Evolutionary conservation across 2,329 filamentous ascomycete species (phyloP).

Genomic region (Fusarium oxysporum): DNA sequence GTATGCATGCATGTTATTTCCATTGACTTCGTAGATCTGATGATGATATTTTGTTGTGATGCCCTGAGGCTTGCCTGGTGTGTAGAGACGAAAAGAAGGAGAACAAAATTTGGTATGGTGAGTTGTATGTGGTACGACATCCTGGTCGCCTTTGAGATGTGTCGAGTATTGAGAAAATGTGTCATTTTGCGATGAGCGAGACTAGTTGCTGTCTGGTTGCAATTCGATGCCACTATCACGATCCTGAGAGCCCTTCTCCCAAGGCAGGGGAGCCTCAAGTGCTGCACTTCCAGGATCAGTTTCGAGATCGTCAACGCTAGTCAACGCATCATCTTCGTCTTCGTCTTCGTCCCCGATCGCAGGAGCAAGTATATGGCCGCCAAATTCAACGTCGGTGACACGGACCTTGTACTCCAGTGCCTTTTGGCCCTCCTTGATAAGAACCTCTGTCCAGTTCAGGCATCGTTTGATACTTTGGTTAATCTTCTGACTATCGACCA

Average conservation of each 20-base stretch:
- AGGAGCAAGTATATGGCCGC: conserved; percentile 78
- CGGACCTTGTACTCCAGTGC: conserved; percentile 86
- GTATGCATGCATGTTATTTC: conserved; percentile 39
- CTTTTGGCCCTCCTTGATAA: conserved; percentile 89
- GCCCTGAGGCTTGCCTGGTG: conserved; percentile 34
- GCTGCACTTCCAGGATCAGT: conserved; percentile 35
- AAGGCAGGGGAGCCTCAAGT: conserved; percentile 46
- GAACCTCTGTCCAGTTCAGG: conserved; percentile 86
- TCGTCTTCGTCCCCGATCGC: conserved; percentile 68
- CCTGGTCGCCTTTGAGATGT: conserved; percentile 15
- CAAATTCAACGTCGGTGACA: conserved; percentile 82
- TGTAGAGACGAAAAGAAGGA: conserved; percentile 17
- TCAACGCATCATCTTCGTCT: conserved; percentile 47
- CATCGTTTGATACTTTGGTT: conserved; percentile 94
- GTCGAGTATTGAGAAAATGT: neutral
- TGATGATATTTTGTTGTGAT: conserved; percentile 27
- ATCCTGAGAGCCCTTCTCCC: conserved; percentile 58
- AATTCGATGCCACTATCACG: conserved; percentile 66
- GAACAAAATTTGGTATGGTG: conserved; percentile 20
- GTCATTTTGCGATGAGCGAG: neutral
- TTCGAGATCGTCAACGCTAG: conserved; percentile 29
- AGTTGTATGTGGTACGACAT: conserved; percentile 21
- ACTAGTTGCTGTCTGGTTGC: conserved; percentile 53
- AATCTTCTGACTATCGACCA: conserved; percentile 92
- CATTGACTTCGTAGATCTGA: conserved; percentile 34